Conservation (phyloP, 2,329 filamentous ascomycete genomes). For the Phaeoacremonium minimum region DNA sequence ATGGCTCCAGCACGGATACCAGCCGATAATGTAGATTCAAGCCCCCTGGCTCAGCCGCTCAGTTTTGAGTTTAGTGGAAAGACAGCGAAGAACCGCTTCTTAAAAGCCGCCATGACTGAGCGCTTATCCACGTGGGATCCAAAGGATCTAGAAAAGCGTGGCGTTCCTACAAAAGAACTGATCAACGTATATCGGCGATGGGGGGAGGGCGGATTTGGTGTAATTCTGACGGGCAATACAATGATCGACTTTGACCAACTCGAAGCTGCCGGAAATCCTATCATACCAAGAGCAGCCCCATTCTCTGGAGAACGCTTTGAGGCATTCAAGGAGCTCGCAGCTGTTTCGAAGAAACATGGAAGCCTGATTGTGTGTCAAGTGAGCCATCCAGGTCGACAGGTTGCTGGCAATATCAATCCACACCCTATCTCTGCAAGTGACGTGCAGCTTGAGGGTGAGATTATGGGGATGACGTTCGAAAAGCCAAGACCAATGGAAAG, state of each 20-base stretch:
- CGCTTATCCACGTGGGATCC: slow-evolving; percentile 57
- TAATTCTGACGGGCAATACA: slow-evolving; percentile 60
- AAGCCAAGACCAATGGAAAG: slow-evolving; percentile 46
- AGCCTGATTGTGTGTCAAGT: slow-evolving; percentile 58
- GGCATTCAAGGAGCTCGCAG: slow-evolving; percentile 52
- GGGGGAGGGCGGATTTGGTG: slow-evolving; percentile 53
- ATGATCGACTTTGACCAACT: slow-evolving; percentile 59
- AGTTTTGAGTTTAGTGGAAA: slow-evolving; percentile 46
- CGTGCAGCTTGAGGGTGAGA: slow-evolving; percentile 27
- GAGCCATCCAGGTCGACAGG: slow-evolving; percentile 58
- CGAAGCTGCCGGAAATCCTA: slow-evolving; percentile 50
- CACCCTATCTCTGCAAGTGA: slow-evolving; percentile 34
- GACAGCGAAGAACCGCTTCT: slow-evolving; percentile 59
- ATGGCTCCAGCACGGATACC: slow-evolving; percentile 8
- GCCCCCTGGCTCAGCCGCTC: slow-evolving; percentile 38
- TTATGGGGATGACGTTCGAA: slow-evolving; percentile 43
- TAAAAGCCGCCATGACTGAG: slow-evolving; percentile 67
- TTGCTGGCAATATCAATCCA: slow-evolving; percentile 22
- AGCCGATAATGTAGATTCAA: slow-evolving; percentile 16
- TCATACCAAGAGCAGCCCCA: slow-evolving; percentile 49
- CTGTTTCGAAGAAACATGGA: slow-evolving; percentile 51
- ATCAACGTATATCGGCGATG: slow-evolving; percentile 56
- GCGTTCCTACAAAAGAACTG: slow-evolving; percentile 29
- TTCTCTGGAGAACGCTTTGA: slow-evolving; percentile 57
- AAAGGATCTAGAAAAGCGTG: slow-evolving; percentile 43